Conservation (phyloP, 1,284 basidiomycete genomes). For the Sporisorium sorghi region DNA sequence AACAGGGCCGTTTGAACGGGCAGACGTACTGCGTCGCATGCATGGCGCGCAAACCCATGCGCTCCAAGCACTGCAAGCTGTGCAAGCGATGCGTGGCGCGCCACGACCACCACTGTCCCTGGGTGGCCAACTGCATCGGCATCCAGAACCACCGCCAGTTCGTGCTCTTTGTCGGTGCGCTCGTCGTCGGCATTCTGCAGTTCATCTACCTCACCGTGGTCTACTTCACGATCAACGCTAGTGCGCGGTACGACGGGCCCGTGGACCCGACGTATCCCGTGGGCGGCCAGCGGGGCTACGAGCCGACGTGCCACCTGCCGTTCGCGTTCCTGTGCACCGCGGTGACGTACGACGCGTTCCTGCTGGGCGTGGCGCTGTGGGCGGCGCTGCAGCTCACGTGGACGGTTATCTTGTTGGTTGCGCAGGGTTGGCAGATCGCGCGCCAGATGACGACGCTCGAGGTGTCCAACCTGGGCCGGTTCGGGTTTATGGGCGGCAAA, state of each 20-base stretch:
- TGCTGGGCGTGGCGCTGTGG: constrained; percentile 84
- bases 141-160: constrained; percentile 94
- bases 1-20: constrained; percentile 87
- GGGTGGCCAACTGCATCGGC: constrained; percentile 99
- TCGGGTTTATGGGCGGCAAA: constrained; percentile 95
- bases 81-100: constrained; percentile 87
- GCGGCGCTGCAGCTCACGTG: constrained; percentile 89
- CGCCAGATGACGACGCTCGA: constrained; percentile 97
- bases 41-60: constrained; percentile 90
- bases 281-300: constrained; percentile 51
- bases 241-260: constrained; percentile 41
- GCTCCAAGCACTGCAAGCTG: constrained; percentile 93
- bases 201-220: constrained; percentile 86
- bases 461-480: constrained; percentile 91
- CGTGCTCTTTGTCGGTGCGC: constrained; percentile 84
- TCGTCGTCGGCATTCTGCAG: constrained; percentile 81
- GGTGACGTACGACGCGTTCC: constrained; percentile 78
- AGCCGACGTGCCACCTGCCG: constrained; percentile 76
- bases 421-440: constrained; percentile 90
- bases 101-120: constrained; percentile 82
- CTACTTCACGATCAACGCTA: constrained; percentile 31
- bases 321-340: constrained; percentile 75
- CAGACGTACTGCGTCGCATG: constrained; percentile 95
- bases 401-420: constrained; percentile 86
- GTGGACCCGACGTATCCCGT: constrained; percentile 19